A percentile compares a stretch with the other conserved stretches of the same genome.
These are phyloP conservation scores for Cryphonectria carpinicola DNA, from an alignment of 2,329 filamentous ascomycete genomes.

Conservation along the genomic window DNA sequence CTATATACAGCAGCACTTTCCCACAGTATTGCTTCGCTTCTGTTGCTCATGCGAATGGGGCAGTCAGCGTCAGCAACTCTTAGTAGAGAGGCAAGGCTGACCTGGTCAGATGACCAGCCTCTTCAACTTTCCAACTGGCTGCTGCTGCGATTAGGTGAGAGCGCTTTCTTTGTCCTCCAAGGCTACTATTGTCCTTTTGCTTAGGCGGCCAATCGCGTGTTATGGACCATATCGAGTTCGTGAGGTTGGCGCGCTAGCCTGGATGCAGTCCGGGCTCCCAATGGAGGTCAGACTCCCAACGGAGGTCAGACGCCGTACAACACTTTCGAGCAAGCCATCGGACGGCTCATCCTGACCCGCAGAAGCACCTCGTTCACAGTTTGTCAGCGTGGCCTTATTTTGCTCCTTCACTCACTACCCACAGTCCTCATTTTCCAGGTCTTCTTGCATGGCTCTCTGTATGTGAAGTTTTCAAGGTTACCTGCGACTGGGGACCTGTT, in stretches of 20 bases:
- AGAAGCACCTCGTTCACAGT: background rate
- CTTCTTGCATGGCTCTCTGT: background rate
- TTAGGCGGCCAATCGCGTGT: slow-evolving; percentile 13
- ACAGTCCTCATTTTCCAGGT: background rate
- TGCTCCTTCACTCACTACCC: background rate
- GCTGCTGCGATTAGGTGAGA: background rate
- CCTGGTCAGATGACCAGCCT: background rate
- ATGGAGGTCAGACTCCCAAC: slow-evolving; percentile 5
- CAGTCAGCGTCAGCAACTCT: background rate
- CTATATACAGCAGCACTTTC: background rate
- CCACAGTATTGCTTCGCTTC: background rate
- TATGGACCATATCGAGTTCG: slow-evolving; percentile 5
- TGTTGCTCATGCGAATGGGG: background rate
- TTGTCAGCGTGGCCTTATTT: background rate
- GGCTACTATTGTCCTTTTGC: background rate
- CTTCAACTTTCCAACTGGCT: background rate
- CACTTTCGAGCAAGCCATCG: background rate
- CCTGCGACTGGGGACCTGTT: too few relatives aligned
- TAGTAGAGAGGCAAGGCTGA: background rate
- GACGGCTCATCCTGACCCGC: background rate
- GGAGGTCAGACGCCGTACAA: slow-evolving; percentile 9
- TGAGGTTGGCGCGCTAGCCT: slow-evolving; percentile 6
- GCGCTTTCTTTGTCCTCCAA: background rate
- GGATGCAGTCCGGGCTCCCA: slow-evolving; percentile 6
- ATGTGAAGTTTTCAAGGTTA: background rate